A percentile compares a stretch with the other conserved stretches of the same genome.
These are phyloP conservation scores for Penicillium sp. DNA, from an alignment of 2,329 filamentous ascomycete species.

Conservation along the genomic window DNA sequence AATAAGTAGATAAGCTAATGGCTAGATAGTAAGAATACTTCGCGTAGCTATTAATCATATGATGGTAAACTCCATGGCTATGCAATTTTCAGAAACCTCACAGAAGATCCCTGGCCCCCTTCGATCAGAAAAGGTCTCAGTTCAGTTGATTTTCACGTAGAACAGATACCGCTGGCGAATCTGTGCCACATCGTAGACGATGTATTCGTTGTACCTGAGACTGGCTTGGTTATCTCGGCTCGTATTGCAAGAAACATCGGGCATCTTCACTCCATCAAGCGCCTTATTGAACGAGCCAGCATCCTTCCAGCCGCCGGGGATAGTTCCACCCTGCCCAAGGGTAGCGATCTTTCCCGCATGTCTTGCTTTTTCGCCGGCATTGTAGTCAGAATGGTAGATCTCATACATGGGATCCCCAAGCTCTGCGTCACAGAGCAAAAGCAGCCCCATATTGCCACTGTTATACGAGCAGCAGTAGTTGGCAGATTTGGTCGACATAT, in stretches of 20 bases:
- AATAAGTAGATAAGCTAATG: too few species aligned
- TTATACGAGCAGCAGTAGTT: constrained; percentile 69
- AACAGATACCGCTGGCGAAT: constrained; percentile 52
- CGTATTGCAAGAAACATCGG: constrained; percentile 29
- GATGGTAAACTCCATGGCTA: too few species aligned
- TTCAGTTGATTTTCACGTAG: constrained; percentile 43
- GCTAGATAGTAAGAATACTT: too few species aligned
- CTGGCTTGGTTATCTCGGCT: neutral
- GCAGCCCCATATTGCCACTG: constrained; percentile 71
- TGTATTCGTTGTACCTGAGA: constrained; percentile 52
- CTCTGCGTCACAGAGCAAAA: constrained; percentile 84
- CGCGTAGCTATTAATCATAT: too few species aligned
- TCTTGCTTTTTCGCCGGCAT: constrained; percentile 67
- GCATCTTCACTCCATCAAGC: constrained; percentile 70
- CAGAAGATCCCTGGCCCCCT: too few species aligned
- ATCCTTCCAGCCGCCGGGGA: constrained; percentile 76
- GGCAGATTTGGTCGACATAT: constrained; percentile 82
- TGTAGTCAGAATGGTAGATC: constrained; percentile 61
- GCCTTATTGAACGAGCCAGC: constrained; percentile 67
- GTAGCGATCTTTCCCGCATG: constrained; percentile 67
- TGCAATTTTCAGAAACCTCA: too few species aligned
- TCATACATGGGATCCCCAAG: constrained; percentile 75
- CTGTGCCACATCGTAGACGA: constrained; percentile 55
- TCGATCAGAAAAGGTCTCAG: too few species aligned
- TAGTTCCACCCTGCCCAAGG: constrained; percentile 68